A percentile compares a stretch with the other conserved stretches of the same genome.
Evolutionary conservation across 371 early-diverging fungal genomes (phyloP).

Genomic region (Syncephalis plumigaleata): DNA sequence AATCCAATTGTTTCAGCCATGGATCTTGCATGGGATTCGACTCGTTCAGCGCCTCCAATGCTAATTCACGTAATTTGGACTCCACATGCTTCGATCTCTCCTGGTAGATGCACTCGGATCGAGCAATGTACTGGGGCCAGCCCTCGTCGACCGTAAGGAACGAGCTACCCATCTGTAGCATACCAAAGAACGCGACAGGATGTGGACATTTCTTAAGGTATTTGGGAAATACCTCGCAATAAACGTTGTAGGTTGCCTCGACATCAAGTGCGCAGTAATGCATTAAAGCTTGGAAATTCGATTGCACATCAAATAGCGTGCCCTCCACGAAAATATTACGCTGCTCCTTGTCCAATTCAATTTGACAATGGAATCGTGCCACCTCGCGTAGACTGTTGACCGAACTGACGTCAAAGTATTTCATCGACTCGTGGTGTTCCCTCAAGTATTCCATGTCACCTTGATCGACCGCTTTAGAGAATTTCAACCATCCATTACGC

Average conservation of each 20-base stretch:
- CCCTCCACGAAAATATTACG: conserved; percentile 52
- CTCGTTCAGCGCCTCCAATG: conserved; percentile 39
- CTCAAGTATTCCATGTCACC: conserved; percentile 12
- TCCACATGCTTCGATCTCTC: conserved; percentile 36
- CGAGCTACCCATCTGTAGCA: conserved; percentile 71
- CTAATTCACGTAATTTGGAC: conserved; percentile 35
- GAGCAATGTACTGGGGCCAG: conserved; percentile 51
- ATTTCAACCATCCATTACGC: conserved; percentile 55
- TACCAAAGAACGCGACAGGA: conserved; percentile 85
- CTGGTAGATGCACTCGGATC: conserved; percentile 32
- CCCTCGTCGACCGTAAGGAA: conserved; percentile 63
- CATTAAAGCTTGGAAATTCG: conserved; percentile 45
- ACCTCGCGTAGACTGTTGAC: conserved; percentile 66
- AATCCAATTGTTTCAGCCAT: conserved; percentile 81
- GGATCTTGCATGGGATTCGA: conserved; percentile 31
- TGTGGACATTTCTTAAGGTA: conserved; percentile 77
- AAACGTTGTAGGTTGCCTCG: conserved; percentile 52
- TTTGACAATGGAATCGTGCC: conserved; percentile 55
- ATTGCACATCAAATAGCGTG: conserved; percentile 23
- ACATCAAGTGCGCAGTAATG: conserved; percentile 88
- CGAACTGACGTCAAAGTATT: conserved; percentile 45
- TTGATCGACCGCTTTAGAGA: conserved; percentile 25
- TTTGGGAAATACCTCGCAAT: conserved; percentile 40
- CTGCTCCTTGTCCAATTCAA: conserved; percentile 52
- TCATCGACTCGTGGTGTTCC: conserved; percentile 13